Base-by-base conservation (phyloP, 1,284 basidiomycete genomes). In the Mycosarcoma mackinlayi region DNA sequence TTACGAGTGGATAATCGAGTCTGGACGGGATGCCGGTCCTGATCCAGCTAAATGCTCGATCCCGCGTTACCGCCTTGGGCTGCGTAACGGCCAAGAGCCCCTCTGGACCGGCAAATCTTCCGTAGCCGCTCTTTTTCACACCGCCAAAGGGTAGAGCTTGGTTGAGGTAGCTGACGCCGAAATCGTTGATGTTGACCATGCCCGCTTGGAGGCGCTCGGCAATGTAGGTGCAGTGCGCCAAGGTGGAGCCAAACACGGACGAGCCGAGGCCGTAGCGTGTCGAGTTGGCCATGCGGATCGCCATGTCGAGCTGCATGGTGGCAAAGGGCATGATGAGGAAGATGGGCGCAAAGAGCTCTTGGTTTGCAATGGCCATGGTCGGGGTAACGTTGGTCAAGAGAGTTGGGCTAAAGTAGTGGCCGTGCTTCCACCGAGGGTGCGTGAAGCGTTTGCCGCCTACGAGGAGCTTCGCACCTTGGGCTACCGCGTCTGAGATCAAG, bases 61-160 rank as follows among this genome's bases (percentile, higher is more conserved):
- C 95, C 34, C 88, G 86, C 37, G 93, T 89, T 45, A 98, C 88
- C 14, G 91, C 90, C 80, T 98, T 98, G 44, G 90, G 86, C 77
- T 91, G 91, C 40, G 92, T 94, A 42, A 98, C 84, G 4, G 90
- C 86, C 30, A 92, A 88, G 34, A 98, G 86, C 23, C 95, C 95
- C 85, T 98, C 95, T 0, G 92, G 90, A 10, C 95, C 95, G 61
- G 47, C 76, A 45, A 77, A 73, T 24, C 61, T 37, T 30, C 56
- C 68, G 48, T 75, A 78, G 2, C 77, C 79, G 8, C 66, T 72
- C 45, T 74, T 62, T 83, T 97, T 98, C 47, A 88, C 87, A 30
- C 94, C 94, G 30, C 94, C 94, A 64, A 98, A 98, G 4, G 94
- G 94, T 75, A 96, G 86, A 77, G 92, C 91, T 86, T 97, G 94